Percentiles rank a stretch among this genome's conserved stretches.
Conservation (phyloP, 2,329 filamentous ascomycete genomes). For the Hymenoscyphus linearis region DNA sequence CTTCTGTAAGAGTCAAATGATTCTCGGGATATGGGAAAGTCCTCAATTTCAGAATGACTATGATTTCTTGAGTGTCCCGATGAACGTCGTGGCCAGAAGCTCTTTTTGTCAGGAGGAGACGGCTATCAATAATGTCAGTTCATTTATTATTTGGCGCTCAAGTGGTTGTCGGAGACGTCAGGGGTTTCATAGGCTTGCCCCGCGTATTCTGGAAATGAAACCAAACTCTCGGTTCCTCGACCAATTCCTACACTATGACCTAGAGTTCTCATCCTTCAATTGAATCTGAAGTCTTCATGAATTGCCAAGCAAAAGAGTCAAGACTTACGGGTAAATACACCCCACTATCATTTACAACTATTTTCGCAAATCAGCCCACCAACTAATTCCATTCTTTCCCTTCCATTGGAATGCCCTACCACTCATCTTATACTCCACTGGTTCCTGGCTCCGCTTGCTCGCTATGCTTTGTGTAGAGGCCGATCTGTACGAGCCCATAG, state of each 20-base stretch:
- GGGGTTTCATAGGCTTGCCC: background rate
- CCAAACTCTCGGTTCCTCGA: background rate
- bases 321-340: slow-evolving; percentile 80
- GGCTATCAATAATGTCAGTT: slow-evolving; percentile 58
- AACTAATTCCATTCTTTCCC: too few species aligned
- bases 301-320: slow-evolving; percentile 18
- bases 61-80: slow-evolving; percentile 49
- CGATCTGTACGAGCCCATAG: slow-evolving; percentile 52
- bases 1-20: slow-evolving; percentile 95
- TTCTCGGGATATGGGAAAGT: slow-evolving; percentile 91
- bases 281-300: slow-evolving; percentile 18
- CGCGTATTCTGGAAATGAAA: background rate
- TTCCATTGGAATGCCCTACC: slow-evolving; percentile 45
- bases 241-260: background rate
- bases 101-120: slow-evolving; percentile 76
- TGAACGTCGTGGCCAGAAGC: slow-evolving; percentile 60
- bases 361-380: slow-evolving; percentile 14
- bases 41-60: slow-evolving; percentile 76
- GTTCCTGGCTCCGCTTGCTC: slow-evolving; percentile 56
- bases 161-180: background rate
- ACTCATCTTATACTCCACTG: slow-evolving; percentile 73
- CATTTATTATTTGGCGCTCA: background rate
- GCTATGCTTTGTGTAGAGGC: slow-evolving; percentile 58
- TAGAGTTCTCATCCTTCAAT: background rate
- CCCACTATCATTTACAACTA: slow-evolving; percentile 93